Conservation (phyloP, 495 filamentous ascomycete species). For the Bryoglossum gracile region DNA sequence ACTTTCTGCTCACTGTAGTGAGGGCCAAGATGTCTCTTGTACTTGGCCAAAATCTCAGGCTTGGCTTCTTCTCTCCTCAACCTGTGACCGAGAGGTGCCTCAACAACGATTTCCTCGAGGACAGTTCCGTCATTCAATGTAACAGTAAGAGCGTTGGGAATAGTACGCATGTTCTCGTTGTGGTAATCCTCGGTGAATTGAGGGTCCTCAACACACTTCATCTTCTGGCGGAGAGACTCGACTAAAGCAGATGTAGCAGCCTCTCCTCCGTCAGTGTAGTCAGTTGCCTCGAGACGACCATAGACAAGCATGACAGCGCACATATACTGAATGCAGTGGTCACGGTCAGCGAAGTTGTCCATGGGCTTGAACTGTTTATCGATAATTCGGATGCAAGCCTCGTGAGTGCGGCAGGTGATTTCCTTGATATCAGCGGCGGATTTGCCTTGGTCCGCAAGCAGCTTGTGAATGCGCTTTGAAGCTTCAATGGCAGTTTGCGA, state of each 20-base stretch:
- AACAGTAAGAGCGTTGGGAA: slow-evolving; percentile 91
- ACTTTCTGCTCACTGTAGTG: slow-evolving; percentile 73
- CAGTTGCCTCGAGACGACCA: slow-evolving; percentile 80
- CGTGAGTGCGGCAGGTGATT: slow-evolving; percentile 91
- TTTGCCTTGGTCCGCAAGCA: slow-evolving; percentile 79
- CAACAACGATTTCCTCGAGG: slow-evolving; percentile 83
- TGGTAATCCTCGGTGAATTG: slow-evolving; percentile 95
- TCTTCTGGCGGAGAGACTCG: slow-evolving; percentile 82
- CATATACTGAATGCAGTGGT: slow-evolving; percentile 99
- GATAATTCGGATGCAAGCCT: slow-evolving; percentile 97
- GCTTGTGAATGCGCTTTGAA: slow-evolving; percentile 74
- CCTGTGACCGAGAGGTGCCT: slow-evolving; percentile 90
- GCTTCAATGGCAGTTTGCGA: slow-evolving; percentile 97
- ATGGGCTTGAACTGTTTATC: slow-evolving; percentile 99
- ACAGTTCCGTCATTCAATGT: slow-evolving; percentile 92
- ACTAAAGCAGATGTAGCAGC: slow-evolving; percentile 85
- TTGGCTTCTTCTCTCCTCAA: slow-evolving; percentile 93
- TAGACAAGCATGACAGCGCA: slow-evolving; percentile 89
- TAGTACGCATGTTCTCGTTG: slow-evolving; percentile 82
- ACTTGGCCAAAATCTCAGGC: slow-evolving; percentile 90
- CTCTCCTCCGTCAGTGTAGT: slow-evolving; percentile 88
- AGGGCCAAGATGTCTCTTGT: slow-evolving; percentile 79
- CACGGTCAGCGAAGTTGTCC: slow-evolving; percentile 98
- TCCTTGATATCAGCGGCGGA: slow-evolving; percentile 89
- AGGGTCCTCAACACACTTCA: slow-evolving; percentile 91